Conservation (phyloP, 768 basidiomycete species). For the Boletus huronensis region DNA sequence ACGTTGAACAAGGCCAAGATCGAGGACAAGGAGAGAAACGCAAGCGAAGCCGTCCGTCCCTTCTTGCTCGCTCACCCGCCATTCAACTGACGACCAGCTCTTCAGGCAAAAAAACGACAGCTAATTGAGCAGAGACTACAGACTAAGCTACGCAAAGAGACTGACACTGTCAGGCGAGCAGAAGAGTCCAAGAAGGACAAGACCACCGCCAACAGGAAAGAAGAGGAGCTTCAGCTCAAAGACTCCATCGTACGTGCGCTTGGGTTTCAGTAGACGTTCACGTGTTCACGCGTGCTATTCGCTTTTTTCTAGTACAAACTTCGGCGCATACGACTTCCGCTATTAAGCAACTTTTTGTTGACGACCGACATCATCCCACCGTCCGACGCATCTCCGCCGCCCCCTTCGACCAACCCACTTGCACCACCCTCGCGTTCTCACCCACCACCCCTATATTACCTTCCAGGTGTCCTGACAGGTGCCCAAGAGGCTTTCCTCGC, state of each 20-base stretch:
- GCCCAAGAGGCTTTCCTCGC: conserved; percentile 66
- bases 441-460: conserved; percentile 75
- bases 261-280: background rate
- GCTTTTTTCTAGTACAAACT: conserved; percentile 58
- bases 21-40: conserved; percentile 79
- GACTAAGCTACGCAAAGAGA: conserved; percentile 79
- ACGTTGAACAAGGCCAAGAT: conserved; percentile 86
- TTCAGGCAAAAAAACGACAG: conserved; percentile 79
- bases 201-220: conserved; percentile 67
- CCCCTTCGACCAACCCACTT: conserved; percentile 35
- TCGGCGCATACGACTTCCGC: conserved; percentile 65
- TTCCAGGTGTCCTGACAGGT: conserved; percentile 64
- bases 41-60: conserved; percentile 72
- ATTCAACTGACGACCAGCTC: conserved; percentile 6
- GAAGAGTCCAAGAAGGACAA: conserved; percentile 88
- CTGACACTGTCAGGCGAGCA: conserved; percentile 78
- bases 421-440: conserved; percentile 57
- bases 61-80: background rate
- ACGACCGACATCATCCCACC: conserved; percentile 66
- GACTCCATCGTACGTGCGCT: conserved; percentile 66
- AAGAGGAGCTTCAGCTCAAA: conserved; percentile 78
- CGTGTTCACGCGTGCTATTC: background rate
- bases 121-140: conserved; percentile 82
- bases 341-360: conserved; percentile 69
- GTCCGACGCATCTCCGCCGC: conserved; percentile 30